Evolutionary conservation across 352 stramenopile species (phyloP).

Genomic region (Phytophthora boehmeriae): DNA sequence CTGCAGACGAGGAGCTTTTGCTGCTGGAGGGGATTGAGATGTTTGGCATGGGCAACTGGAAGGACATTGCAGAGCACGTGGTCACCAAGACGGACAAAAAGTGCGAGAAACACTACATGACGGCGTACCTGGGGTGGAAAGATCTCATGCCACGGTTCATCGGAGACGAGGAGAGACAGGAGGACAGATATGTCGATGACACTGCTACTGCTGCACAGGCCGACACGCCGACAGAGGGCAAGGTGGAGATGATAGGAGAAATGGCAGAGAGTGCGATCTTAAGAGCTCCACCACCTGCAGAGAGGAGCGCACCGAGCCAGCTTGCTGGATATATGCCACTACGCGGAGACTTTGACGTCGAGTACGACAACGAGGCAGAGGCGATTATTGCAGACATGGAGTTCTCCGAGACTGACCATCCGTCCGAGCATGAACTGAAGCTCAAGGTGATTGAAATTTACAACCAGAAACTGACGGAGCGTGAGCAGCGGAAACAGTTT

Average conservation of each 20-base stretch:
- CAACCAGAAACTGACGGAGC: slow-evolving; percentile 95
- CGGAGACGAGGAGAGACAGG: slow-evolving; percentile 44
- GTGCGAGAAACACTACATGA: slow-evolving; percentile 91
- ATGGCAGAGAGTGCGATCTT: slow-evolving; percentile 19
- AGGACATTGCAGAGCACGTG: slow-evolving; percentile 90
- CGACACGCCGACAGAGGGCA: slow-evolving; percentile 33
- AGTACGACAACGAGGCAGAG: slow-evolving; percentile 98
- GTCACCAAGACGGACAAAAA: slow-evolving; percentile 87
- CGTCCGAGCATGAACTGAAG: slow-evolving; percentile 94
- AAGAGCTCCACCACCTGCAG: slow-evolving; percentile 17
- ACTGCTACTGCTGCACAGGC: slow-evolving; percentile 3
- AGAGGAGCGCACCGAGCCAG: slow-evolving; percentile 31
- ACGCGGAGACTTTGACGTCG: slow-evolving; percentile 97
- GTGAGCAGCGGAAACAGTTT: slow-evolving; percentile 92
- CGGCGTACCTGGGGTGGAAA: slow-evolving; percentile 65
- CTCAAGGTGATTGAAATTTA: slow-evolving; percentile 97
- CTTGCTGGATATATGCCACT: slow-evolving; percentile 96
- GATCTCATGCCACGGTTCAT: slow-evolving; percentile 75
- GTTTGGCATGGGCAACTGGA: slow-evolving; percentile 98
- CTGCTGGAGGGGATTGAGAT: slow-evolving; percentile 96
- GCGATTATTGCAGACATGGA: slow-evolving; percentile 97
- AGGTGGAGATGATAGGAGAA: slow-evolving; percentile 23
- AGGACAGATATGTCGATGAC: slow-evolving; percentile 11
- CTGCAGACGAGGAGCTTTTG: slow-evolving; percentile 94
- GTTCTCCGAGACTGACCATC: slow-evolving; percentile 89